Base-by-base conservation (phyloP, 2,329 filamentous ascomycete genomes). In the Leptographium wingfieldii region DNA sequence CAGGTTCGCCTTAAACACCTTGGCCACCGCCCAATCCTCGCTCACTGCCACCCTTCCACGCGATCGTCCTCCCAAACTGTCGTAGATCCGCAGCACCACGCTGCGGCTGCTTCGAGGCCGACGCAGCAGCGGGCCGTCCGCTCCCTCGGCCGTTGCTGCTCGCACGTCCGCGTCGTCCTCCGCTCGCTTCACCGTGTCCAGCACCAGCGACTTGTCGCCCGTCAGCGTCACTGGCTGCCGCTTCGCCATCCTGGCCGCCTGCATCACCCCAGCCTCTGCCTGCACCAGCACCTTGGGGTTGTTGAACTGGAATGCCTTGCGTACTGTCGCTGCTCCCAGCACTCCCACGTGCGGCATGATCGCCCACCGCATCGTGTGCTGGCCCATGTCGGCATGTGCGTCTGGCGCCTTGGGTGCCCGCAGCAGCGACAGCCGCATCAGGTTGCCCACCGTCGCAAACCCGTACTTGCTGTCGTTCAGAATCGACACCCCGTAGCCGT, bases 151-250 rank as follows among this genome's bases (percentile, higher is more conserved):
- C 43, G 81, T 80, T 27, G 82, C 81, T 3, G 78, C 73, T 53
- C 79, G 83, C 52, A 91, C 81, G 65, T 91, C 88, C 67, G 87
- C 85, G 65, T 92, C 88, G 67, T 92, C 88, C 69, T 92, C 88
- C n/a, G 90, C 94, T 60, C 94, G 86, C 80, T 99, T 99, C 71
- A 99, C 80, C 0, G 86, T 87, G 70, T 99, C 94, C 0, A 99
- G 77, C 3, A 99, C 77, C 25, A 99, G 76, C 3, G 87, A 86
- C 11, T 78, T 70, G 53, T 80, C 77, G 54, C 86, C 86, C 1
- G 77, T 77, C n/a, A 96, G 73, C 62, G 80, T 80, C 68, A 96
- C 82, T 0, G 87, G 82, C 46, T 68, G 65, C 33, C 60, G 61
- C 6, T 64, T 60, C 14, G 86, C 81, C 35, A 14, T 35, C 49